phyloP scores from a whole-genome alignment of 441 rosid genomes.

The Hura crepitans region DNA sequence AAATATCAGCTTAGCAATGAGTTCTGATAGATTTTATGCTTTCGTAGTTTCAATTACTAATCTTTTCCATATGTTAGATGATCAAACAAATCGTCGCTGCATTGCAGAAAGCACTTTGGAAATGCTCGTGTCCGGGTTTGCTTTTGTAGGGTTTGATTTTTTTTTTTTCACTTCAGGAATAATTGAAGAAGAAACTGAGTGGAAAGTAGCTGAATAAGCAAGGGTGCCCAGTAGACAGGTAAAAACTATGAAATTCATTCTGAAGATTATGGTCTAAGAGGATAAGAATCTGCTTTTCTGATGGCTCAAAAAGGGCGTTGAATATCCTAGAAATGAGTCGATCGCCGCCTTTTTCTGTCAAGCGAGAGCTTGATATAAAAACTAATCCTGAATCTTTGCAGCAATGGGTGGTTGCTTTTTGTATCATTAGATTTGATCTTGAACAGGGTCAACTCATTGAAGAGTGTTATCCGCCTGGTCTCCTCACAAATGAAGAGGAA shows the following conservation, averaged over 20 bases:
- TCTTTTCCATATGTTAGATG: neutral
- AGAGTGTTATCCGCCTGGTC: slow-evolving; percentile 76
- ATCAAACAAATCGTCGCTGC: slow-evolving; percentile 7
- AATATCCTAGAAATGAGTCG: slow-evolving; percentile 66
- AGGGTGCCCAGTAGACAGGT: too few species aligned
- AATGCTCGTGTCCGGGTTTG: slow-evolving; percentile 13
- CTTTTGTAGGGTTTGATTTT: too few species aligned
- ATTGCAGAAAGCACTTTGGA: neutral
- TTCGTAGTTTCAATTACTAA: neutral
- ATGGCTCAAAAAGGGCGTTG: slow-evolving; percentile 31
- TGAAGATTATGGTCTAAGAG: slow-evolving; percentile 28
- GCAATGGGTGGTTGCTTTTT: slow-evolving; percentile 83
- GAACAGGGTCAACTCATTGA: slow-evolving; percentile 96
- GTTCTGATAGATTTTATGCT: neutral
- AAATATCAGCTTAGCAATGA: neutral
- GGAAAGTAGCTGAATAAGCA: slow-evolving; percentile 5
- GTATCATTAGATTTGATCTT: slow-evolving; percentile 89
- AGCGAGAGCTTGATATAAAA: slow-evolving; percentile 58
- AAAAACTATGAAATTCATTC: slow-evolving; percentile 8
- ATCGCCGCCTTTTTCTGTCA: slow-evolving; percentile 76
- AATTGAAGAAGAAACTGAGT: slow-evolving; percentile 5
- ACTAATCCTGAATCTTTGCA: slow-evolving; percentile 63
- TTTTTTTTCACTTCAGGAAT: slow-evolving; percentile 7
- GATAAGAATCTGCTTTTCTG: slow-evolving; percentile 25
- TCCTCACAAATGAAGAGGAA: slow-evolving; percentile 75